Evolutionary conservation across 331 rosid genomes (phyloP).

Genomic region (Malus hybrid): DNA sequence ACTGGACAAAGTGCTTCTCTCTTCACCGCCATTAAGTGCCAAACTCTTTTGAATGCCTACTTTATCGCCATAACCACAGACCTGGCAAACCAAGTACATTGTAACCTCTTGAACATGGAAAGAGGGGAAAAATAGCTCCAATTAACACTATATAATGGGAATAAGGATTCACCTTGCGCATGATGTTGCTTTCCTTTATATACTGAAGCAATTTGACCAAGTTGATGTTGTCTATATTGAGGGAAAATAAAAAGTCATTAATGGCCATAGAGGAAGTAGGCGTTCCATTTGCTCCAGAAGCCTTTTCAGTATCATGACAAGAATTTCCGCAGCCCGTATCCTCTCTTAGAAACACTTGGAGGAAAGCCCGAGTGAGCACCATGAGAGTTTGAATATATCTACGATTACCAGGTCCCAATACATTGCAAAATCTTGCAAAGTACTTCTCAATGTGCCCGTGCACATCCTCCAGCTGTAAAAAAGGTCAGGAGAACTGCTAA

Average conservation of each 20-base stretch:
- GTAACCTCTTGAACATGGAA: conserved; percentile 1
- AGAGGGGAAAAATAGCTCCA: conserved; percentile 14
- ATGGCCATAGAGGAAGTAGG: conserved; percentile 57
- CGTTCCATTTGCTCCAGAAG: conserved; percentile 33
- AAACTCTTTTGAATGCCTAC: conserved; percentile 30
- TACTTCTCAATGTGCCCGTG: conserved; percentile 61
- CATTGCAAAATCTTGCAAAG: conserved; percentile 61
- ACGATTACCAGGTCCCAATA: conserved; percentile 83
- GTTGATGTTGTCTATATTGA: conserved; percentile 81
- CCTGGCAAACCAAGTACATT: conserved; percentile 43
- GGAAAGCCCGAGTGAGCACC: conserved; percentile 67
- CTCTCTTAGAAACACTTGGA: conserved; percentile 37
- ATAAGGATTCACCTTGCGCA: conserved; percentile 71
- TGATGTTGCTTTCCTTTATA: conserved; percentile 82
- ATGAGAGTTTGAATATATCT: conserved; percentile 89
- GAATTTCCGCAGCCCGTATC: conserved; percentile 24
- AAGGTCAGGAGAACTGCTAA: conserved; percentile 3
- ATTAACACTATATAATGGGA: conserved; percentile 8
- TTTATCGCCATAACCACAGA: conserved; percentile 74
- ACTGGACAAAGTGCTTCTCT: conserved; percentile 67
- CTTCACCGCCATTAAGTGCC: conserved; percentile 27
- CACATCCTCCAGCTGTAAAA: conserved; percentile 69
- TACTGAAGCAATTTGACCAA: conserved; percentile 72
- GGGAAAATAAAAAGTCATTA: conserved; percentile 78
- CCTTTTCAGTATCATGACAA: conserved; percentile 29